Conservation (phyloP, 441 rosid species). For the Bruguiera hainesii region DNA sequence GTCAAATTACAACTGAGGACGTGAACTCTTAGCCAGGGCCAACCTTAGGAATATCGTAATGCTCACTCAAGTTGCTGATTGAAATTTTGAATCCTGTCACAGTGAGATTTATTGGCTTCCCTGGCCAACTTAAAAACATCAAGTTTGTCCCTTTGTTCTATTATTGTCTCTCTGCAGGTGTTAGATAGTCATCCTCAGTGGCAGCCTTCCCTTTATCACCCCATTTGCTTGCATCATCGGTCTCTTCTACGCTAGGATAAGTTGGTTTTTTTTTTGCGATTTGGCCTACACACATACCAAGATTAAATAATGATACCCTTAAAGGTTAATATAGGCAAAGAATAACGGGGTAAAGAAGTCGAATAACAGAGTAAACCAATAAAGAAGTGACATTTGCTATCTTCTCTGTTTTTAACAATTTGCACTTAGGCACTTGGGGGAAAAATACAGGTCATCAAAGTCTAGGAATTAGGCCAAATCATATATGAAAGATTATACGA, state of each 20-base stretch:
- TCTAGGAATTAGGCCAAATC: too few relatives aligned
- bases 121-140: conserved; percentile 55
- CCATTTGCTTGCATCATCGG: conserved; percentile 23
- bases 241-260: conserved; percentile 24
- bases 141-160: conserved; percentile 51
- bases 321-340: not conserved
- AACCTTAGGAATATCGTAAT: conserved; percentile 74
- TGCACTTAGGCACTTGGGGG: too few relatives aligned
- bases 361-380: too few relatives aligned
- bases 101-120: conserved; percentile 61
- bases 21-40: conserved; percentile 46
- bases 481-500: too few relatives aligned
- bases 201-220: conserved; percentile 34
- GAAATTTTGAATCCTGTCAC: conserved; percentile 66
- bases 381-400: too few relatives aligned
- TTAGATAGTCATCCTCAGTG: conserved; percentile 39
- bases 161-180: conserved; percentile 60
- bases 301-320: not conserved
- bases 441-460: too few relatives aligned
- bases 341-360: too few relatives aligned
- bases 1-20: not conserved
- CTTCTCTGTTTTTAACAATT: too few relatives aligned
- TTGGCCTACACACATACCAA: conserved; percentile 25
- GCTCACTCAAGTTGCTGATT: conserved; percentile 71
- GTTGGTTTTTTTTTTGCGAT: conserved; percentile 20